phyloP scores from a whole-genome alignment of 768 basidiomycete species.

The Porpolomopsis calyptriformis region DNA sequence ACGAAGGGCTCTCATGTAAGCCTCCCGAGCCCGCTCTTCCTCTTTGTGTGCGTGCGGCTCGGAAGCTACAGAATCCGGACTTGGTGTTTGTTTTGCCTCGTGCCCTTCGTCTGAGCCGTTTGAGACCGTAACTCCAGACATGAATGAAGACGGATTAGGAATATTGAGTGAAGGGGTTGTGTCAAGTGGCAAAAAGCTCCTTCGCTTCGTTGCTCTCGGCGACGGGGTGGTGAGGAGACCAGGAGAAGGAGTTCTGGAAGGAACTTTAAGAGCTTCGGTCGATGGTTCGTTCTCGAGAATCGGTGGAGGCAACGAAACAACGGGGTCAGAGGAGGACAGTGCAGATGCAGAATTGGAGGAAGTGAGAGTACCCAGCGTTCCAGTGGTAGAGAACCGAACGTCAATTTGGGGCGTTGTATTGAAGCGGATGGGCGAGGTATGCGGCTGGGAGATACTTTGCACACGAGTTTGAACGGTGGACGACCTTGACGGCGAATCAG shows the following conservation, averaged over 20 bases:
- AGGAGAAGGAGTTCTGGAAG: constrained; percentile 13
- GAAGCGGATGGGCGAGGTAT: constrained; percentile 19
- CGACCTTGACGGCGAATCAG: constrained; percentile 43
- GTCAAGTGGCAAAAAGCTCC: constrained; percentile 85
- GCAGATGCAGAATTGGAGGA: background rate
- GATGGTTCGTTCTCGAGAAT: constrained; percentile 18
- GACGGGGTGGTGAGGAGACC: constrained; percentile 25
- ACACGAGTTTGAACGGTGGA: constrained; percentile 25
- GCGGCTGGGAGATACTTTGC: constrained; percentile 14
- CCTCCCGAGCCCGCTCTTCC: constrained; percentile 61
- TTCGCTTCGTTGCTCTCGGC: constrained; percentile 53
- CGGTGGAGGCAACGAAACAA: constrained; percentile 11
- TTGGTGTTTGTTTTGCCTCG: constrained; percentile 27
- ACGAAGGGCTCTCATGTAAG: constrained; percentile 70
- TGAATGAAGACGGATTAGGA: constrained; percentile 51
- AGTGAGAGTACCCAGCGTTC: constrained; percentile 40
- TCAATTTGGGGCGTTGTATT: constrained; percentile 51
- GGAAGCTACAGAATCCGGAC: constrained; percentile 29
- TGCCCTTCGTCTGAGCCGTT: constrained; percentile 26
- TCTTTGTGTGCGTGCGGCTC: constrained; percentile 52
- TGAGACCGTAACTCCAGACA: constrained; percentile 38
- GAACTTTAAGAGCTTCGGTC: constrained; percentile 18
- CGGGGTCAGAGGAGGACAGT: background rate
- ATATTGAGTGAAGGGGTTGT: constrained; percentile 50
- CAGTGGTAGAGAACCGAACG: constrained; percentile 63